Conservation (phyloP, 2,329 filamentous ascomycete genomes). For the Penicillium sp. region DNA sequence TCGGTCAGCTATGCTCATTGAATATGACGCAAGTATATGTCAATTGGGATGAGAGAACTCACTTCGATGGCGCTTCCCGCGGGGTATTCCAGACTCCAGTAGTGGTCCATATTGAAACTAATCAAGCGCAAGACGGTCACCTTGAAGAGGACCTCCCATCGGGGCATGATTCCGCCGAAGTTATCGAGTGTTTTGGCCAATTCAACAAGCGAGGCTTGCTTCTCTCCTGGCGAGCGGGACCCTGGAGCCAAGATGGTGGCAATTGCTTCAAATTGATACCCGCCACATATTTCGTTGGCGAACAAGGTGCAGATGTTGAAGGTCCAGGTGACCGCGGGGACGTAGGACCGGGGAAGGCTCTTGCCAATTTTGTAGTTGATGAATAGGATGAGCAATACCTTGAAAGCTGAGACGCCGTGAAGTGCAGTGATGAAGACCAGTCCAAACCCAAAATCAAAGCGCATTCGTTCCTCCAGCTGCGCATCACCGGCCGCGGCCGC, state of each 20-base stretch:
- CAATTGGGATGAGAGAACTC: constrained; percentile 38
- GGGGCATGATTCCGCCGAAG: constrained; percentile 77
- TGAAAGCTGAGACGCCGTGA: constrained; percentile 82
- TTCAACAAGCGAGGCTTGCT: constrained; percentile 52
- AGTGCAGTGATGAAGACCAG: constrained; percentile 74
- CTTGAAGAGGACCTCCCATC: constrained; percentile 99
- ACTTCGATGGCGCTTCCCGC: constrained; percentile 77
- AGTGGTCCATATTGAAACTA: constrained; percentile 96
- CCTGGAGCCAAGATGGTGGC: constrained; percentile 52
- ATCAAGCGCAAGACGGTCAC: constrained; percentile 89
- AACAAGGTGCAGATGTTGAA: constrained; percentile 89
- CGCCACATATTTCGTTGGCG: constrained; percentile 79
- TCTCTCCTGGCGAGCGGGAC: constrained; percentile 35
- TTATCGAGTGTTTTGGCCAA: constrained; percentile 75
- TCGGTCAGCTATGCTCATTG: constrained; percentile 26
- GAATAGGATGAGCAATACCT: constrained; percentile 77
- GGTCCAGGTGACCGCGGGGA: constrained; percentile 79
- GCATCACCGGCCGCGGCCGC: constrained; percentile 50
- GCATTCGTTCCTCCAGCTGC: constrained; percentile 68
- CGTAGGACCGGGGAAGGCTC: constrained; percentile 65
- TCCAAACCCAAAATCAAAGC: constrained; percentile 83
- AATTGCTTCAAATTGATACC: constrained; percentile 72
- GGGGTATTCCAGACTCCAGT: constrained; percentile 77
- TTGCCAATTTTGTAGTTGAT: constrained; percentile 81
- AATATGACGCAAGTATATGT: neutral